Base-by-base conservation (phyloP, 1,284 basidiomycete species). In the Cryptococcus sp. region DNA sequence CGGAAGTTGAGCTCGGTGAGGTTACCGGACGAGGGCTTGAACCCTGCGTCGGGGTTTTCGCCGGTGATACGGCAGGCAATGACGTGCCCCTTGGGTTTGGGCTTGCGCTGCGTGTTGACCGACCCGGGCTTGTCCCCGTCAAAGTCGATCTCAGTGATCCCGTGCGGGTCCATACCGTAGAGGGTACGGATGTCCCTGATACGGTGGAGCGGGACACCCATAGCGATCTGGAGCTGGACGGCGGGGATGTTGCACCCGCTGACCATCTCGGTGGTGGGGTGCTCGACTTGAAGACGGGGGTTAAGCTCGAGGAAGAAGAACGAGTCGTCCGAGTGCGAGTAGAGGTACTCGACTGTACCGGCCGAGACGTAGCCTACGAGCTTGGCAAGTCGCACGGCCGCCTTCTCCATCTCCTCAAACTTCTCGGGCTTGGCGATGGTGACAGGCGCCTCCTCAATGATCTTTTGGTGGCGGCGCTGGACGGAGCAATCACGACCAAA, bases 401-500 rank as follows among this genome's bases (percentile, higher is more conserved):
- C 93, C 68, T 93, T 91, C 76, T 98, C 96, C 96, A 98, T 98
- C 77, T 93, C 81, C 75, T 93, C 91, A 68, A 97, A 97, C 12
- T 84, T 94, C 46, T 87, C 87, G 50, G 85, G 87, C 69, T 85
- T 87, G 18, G 96, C 96, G 64, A 98, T 98, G 20, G 95, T 98
- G 50, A 99, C 95, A 24, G 96, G 96, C 9, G 96, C 96, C 78
- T 99, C 96, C 79, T 99, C 96, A 60, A 99, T 99, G 68, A 99
- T 99, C 82, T 99, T 99, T 78, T 99, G 96, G 79, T 99, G 96
- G 64, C 96, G 90, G 69, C 96, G 90, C 79, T 99, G 96, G 49
- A 99, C 96, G 55, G 96, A 98, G 78, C 96, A 99, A 78, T 98
- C 96, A 76, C 96, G 94, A 69, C 96, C 96, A 71, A 98, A 99